Base-by-base conservation (phyloP, 192 early-diverging fungal genomes). In the Phlyctochytrium bullatum region DNA sequence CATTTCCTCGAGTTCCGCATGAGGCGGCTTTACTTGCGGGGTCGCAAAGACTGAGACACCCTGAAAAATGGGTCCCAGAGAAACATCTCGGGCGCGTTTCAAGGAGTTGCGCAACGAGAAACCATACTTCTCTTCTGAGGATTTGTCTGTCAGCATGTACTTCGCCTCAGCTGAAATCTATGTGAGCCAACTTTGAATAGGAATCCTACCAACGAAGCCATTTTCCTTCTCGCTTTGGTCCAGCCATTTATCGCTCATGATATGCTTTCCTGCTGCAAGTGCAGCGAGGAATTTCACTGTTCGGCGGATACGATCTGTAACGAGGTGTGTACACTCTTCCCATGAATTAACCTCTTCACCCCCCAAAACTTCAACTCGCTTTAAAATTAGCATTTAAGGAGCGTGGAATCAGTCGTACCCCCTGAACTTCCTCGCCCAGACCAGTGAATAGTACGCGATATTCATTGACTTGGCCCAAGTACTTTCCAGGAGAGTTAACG, bases 211-310 rank as follows among this genome's bases (percentile, higher is more conserved):
- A 25, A 72, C 64, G 66, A 84, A 78, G 2, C 27, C 14, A 16
- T 61, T 67, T 12, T 66, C 74, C 53, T 75, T 79, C 51, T 78
- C 72, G 34, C 68, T 74, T 2, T 51, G 78, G 31, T 84, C 82
- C 28, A 84, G 62, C 82, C 82, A 84, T 33, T 78, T 79, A 23
- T 67, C 31, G 50, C 58, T 65, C 6, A 81, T 65, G 64, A 84
- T 77, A 51, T 72, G 64, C 54, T 76, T 78, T 1, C 79, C 82
- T 14, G 71, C 73, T 23, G 79, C 69, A 0, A 84, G 35, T 17
- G 75, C 74, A 57, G 76, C 77, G 27, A 84, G 57, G 35, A 84
- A 79, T 60, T 84, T 84, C 10, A 80, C 72, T 31, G 82, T 84
- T 17, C 82, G 62, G 27, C 69, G 69, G 12, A 84, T 68, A 2